These are phyloP conservation scores for Halteria grandinella DNA, from an alignment of 73 alveolate genomes.

Conservation along the genomic window DNA sequence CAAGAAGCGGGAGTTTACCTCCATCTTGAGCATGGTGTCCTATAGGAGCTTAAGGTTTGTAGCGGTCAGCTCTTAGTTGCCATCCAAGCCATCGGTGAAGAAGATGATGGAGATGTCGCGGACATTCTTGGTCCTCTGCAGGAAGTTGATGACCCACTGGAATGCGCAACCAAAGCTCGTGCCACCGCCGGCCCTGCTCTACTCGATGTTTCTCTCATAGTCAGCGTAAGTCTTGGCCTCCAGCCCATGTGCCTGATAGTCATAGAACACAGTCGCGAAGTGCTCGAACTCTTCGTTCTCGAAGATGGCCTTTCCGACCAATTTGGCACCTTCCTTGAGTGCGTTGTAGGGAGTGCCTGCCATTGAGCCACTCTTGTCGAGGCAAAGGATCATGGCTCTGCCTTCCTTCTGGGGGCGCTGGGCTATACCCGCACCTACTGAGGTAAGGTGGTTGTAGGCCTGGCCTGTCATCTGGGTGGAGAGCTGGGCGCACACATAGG, in stretches of 20 bases:
- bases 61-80: no score
- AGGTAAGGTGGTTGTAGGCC: no score
- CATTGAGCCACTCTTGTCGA: constrained; percentile 45
- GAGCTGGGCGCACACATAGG: no score
- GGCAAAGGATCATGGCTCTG: no score
- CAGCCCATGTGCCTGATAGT: neutral
- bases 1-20: constrained; percentile 10
- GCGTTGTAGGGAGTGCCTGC: constrained; percentile 34
- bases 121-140: no score
- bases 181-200: constrained; percentile 20
- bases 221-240: constrained; percentile 4
- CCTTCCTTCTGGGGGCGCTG: no score
- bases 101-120: constrained; percentile 49
- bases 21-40: neutral
- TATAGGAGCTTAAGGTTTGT: no score
- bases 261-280: constrained; percentile 34
- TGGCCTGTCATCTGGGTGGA: no score
- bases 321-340: constrained; percentile 38
- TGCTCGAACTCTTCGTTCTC: constrained; percentile 7
- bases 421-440: no score
- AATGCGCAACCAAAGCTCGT: constrained; percentile 56
- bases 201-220: neutral
- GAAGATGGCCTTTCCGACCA: constrained; percentile 37
- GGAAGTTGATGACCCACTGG: constrained; percentile 1
- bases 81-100: no score